Conservation (phyloP, 306 rosid genomes). For the Astragalus membranaceus region DNA sequence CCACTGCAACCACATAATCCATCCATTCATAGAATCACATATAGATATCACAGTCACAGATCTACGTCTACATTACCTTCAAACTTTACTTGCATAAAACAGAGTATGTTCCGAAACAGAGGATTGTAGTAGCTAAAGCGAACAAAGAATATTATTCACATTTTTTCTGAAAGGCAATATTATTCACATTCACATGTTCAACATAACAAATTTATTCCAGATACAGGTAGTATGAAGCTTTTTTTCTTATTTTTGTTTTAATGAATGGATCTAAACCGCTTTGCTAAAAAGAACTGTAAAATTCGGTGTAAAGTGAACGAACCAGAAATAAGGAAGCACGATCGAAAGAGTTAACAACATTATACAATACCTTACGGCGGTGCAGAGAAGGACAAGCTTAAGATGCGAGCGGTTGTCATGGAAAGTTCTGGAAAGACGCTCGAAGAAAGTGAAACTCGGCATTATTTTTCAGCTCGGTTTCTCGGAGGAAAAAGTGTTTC, state of each 20-base stretch:
- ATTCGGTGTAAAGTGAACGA: neutral
- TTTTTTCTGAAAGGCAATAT: neutral
- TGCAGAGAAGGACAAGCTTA: constrained; percentile 52
- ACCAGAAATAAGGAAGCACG: neutral
- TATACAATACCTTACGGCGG: constrained; percentile 55
- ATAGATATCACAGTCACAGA: neutral
- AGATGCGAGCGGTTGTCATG: constrained; percentile 43
- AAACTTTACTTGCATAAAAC: neutral
- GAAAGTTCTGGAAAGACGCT: constrained; percentile 45
- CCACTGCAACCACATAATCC: constrained; percentile 47
- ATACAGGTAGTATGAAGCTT: neutral
- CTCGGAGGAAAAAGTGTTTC: neutral
- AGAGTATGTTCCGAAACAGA: neutral
- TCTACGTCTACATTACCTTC: neutral
- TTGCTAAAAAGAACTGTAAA: neutral
- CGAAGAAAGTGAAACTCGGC: constrained; percentile 30
- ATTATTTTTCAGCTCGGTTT: constrained; percentile 13
- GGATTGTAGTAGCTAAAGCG: neutral
- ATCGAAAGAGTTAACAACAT: neutral
- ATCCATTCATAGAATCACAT: neutral
- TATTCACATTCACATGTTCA: neutral
- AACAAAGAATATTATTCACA: neutral
- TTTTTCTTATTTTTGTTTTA: neutral
- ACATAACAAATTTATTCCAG: neutral
- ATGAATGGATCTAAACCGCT: neutral